These are phyloP conservation scores for Scheffersomyces lignosus DNA, from an alignment of 805 yeast genomes.

Conservation along the genomic window DNA sequence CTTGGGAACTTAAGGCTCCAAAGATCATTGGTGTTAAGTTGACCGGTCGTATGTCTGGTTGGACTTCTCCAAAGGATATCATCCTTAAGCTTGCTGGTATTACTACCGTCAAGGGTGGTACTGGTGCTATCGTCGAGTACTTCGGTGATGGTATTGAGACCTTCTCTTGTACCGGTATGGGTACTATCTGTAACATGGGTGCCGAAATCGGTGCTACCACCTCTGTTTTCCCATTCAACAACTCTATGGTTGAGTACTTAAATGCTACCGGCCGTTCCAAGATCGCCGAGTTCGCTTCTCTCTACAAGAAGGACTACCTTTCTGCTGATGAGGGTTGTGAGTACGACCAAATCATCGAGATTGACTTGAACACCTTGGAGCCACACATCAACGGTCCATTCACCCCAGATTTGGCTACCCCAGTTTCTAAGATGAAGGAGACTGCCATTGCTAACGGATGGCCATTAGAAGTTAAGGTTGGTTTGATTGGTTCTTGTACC, in stretches of 20 bases:
- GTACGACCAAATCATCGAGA: slow-evolving; percentile 90
- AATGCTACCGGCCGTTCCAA: slow-evolving; percentile 80
- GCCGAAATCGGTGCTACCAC: slow-evolving; percentile 99
- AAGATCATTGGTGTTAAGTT: slow-evolving; percentile 90
- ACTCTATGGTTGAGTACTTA: slow-evolving; percentile 75
- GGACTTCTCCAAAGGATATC: slow-evolving; percentile 98
- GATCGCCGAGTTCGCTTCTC: slow-evolving; percentile 77
- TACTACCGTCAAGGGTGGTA: slow-evolving; percentile 96
- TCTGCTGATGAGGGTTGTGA: slow-evolving; percentile 85
- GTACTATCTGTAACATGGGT: slow-evolving; percentile 99
- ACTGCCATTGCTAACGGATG: slow-evolving; percentile 73
- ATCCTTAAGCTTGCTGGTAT: slow-evolving; percentile 90
- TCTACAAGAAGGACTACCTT: slow-evolving; percentile 60
- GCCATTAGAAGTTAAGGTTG: slow-evolving; percentile 87
- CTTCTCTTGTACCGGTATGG: slow-evolving; percentile 98
- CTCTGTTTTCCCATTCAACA: slow-evolving; percentile 90
- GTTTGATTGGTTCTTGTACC: slow-evolving; percentile 97
- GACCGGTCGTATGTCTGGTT: slow-evolving; percentile 84
- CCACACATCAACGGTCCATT: slow-evolving; percentile 98
- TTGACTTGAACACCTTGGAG: slow-evolving; percentile 81
- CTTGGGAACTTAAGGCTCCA: slow-evolving; percentile 99
- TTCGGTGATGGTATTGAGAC: slow-evolving; percentile 92
- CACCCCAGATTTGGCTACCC: slow-evolving; percentile 96
- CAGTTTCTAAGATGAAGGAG: slow-evolving; percentile 76
- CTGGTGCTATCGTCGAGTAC: slow-evolving; percentile 94